These are phyloP conservation scores for Euphorbia corollata DNA, from an alignment of 441 rosid species.

Conservation along the genomic window DNA sequence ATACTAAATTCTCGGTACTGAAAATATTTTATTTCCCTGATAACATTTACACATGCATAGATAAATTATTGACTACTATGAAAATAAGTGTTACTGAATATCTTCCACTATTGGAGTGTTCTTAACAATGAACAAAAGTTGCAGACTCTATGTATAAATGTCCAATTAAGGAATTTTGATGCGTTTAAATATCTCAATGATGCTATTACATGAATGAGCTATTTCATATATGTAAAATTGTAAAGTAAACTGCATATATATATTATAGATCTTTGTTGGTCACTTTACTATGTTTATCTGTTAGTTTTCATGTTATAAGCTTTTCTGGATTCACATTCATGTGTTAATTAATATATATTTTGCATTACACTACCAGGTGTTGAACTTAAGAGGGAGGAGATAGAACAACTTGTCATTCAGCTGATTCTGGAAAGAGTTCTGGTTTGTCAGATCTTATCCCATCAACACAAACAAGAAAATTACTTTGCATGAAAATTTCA, in stretches of 20 bases:
- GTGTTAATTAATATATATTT: not conserved
- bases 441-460: constrained; percentile 29
- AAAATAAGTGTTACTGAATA: not conserved
- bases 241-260: not conserved
- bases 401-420: constrained; percentile 66
- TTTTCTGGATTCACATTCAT: not conserved
- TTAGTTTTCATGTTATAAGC: not conserved
- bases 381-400: constrained; percentile 61
- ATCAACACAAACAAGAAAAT: not conserved
- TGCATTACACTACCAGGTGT: constrained; percentile 38
- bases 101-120: too few relatives aligned
- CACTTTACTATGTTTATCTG: not conserved
- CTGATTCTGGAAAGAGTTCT: constrained; percentile 64
- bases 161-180: not conserved
- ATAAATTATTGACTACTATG: not conserved
- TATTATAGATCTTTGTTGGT: not conserved
- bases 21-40: not conserved
- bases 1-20: not conserved
- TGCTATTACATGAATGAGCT: not conserved
- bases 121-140: too few relatives aligned
- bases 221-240: not conserved
- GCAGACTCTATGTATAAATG: not conserved
- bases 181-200: not conserved
- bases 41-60: not conserved
- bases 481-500: not conserved